Evolutionary conservation across 1,284 basidiomycete genomes (phyloP).

Genomic region (Phenoliferia sp.): DNA sequence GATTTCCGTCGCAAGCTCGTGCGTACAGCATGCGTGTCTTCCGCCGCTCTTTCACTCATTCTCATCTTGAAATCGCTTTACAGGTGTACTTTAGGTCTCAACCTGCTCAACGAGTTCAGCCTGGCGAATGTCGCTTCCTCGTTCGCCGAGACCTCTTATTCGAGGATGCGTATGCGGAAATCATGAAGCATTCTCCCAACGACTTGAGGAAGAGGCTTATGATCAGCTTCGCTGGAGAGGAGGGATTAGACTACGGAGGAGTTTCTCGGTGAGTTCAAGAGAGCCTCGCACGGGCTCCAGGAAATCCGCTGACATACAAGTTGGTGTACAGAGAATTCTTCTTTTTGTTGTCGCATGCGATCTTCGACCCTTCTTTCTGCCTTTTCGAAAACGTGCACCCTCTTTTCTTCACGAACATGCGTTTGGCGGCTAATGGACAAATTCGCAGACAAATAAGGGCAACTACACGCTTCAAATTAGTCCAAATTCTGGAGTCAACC

Average conservation of each 20-base stretch:
- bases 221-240: slow-evolving; percentile 97
- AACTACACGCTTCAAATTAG: slow-evolving; percentile 95
- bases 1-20: slow-evolving; percentile 91
- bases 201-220: slow-evolving; percentile 94
- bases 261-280: slow-evolving; percentile 47
- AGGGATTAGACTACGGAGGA: slow-evolving; percentile 96
- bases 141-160: slow-evolving; percentile 85
- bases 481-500: slow-evolving; percentile 78
- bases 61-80: too few relatives aligned
- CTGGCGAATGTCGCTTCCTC: slow-evolving; percentile 89
- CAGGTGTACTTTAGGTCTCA: slow-evolving; percentile 94
- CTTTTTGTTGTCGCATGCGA: slow-evolving; percentile 29
- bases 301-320: neutral
- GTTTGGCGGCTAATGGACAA: slow-evolving; percentile 69
- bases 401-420: neutral
- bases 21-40: too few relatives aligned
- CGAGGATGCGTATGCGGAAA: slow-evolving; percentile 90
- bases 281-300: neutral
- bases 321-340: slow-evolving; percentile 61
- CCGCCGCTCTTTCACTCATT: too few relatives aligned
- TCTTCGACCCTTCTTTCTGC: slow-evolving; percentile 50
- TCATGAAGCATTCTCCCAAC: slow-evolving; percentile 83
- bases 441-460: slow-evolving; percentile 65
- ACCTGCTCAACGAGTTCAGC: slow-evolving; percentile 71
- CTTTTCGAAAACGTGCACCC: slow-evolving; percentile 74